Evolutionary conservation across 2,329 filamentous ascomycete species (phyloP).

Genomic region (Allantophomopsis lycopodina): DNA sequence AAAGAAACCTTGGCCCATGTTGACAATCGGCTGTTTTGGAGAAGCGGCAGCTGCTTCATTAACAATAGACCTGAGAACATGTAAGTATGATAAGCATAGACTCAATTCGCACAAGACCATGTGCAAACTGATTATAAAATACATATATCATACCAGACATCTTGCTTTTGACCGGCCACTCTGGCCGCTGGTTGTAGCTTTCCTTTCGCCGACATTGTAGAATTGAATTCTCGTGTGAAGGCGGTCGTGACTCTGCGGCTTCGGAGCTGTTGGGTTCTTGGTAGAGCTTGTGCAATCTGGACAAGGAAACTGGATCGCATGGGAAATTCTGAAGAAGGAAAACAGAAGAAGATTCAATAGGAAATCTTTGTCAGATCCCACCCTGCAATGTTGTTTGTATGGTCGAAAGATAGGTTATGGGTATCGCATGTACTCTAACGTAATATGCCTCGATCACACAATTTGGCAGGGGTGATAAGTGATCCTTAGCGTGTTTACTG

Average conservation of each 20-base stretch:
- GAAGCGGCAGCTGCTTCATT: slow-evolving; percentile 46
- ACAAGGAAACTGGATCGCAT: background rate
- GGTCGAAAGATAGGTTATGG: too few species aligned
- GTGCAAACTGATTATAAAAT: background rate
- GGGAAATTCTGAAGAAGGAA: too few species aligned
- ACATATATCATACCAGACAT: slow-evolving; percentile 35
- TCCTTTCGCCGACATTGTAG: slow-evolving; percentile 14
- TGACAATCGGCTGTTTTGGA: slow-evolving; percentile 43
- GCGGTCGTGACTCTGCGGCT: background rate
- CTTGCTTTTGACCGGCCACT: slow-evolving; percentile 38
- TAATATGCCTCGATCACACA: too few species aligned
- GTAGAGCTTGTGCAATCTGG: background rate
- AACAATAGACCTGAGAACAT: slow-evolving; percentile 54
- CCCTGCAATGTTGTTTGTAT: too few species aligned
- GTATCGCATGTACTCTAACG: too few species aligned
- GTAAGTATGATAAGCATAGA: slow-evolving; percentile 61
- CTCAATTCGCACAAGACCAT: background rate
- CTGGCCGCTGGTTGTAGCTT: slow-evolving; percentile 35
- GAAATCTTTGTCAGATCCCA: too few species aligned
- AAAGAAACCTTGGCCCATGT: slow-evolving; percentile 54
- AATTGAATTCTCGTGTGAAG: slow-evolving; percentile 4
- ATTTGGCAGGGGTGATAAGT: too few species aligned
- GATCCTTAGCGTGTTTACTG: too few species aligned
- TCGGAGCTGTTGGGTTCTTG: background rate
- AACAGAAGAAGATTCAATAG: too few species aligned